Base-by-base conservation (phyloP, 2,329 filamentous ascomycete genomes). In the Rutstroemia sp. region DNA sequence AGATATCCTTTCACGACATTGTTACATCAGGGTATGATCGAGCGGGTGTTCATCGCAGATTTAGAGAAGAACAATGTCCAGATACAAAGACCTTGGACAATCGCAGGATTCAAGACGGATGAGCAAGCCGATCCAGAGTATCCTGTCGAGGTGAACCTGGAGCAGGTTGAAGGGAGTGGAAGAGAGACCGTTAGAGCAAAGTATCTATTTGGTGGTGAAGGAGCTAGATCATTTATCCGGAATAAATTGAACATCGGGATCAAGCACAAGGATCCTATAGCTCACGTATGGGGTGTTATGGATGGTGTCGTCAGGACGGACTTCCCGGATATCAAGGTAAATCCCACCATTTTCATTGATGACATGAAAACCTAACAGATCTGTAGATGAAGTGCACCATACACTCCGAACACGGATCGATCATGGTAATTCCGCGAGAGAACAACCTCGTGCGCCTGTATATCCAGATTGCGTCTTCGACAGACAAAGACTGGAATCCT, bases 351-450 rank as follows among this genome's bases (percentile, higher is more conserved):
- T 5, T 48, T 10, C 41, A 42, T 83, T 83, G 68, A 80, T 82
- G 73, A 76, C 78, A 69, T 56, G 9, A 23, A 12, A 48, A n/a
- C 25, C 69, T 38, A 38, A 30, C 45, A 45, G 8, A 8, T 51
- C 56, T 9, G 2, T 58, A 84, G 76, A 86, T 87, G 78, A 86
- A 88, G 75, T 88, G 84, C 64, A 88, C 85, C 0, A 88, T 91
- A 58, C 87, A 90, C 68, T 89, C 86, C 3, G 77, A 82, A 47
- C 76, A 85, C 57, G 87, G 88, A 1, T 89, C 86, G 17, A 84
- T 92, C 66, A 88, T 92, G 82, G 84, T 91, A 4, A 91, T 92
- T 57, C 88, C 88, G 0, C 78, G 86, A 23, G 86, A 89, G 68
- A 72, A 81, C 55, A 81, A 83, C 58, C 80, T 88, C 71, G 85